Percentiles rank a stretch among this genome's conserved stretches.
Conservation (phyloP, 805 yeast genomes). For the Starmerella apis region DNA sequence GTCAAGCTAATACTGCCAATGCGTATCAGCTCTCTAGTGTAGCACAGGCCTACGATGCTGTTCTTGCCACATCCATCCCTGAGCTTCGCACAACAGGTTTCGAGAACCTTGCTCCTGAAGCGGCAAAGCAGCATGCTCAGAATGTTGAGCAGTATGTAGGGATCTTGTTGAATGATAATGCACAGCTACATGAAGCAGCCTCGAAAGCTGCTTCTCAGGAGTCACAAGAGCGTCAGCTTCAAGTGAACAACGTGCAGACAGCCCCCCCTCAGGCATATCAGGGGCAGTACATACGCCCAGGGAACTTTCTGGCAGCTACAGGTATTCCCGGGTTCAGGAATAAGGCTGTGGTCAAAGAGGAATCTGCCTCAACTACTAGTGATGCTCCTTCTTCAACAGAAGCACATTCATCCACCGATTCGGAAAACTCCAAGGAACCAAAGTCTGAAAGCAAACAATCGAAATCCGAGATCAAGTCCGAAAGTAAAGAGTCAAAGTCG, state of each 20-base stretch:
- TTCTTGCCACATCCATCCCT: constrained; percentile 14
- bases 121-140: constrained; percentile 18
- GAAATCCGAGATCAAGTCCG: constrained; percentile 16
- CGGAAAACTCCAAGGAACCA: not conserved
- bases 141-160: constrained; percentile 19
- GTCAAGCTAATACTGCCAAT: constrained; percentile 11
- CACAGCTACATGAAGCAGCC: constrained; percentile 11
- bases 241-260: not conserved
- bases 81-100: constrained; percentile 19
- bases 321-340: constrained; percentile 8
- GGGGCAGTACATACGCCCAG: not conserved
- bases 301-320: constrained; percentile 3
- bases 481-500: constrained; percentile 14
- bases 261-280: constrained; percentile 1
- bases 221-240: not conserved
- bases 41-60: constrained; percentile 14
- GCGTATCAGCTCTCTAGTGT: constrained; percentile 9
- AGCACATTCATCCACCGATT: not conserved
- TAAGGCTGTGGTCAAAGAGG: constrained; percentile 14
- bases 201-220: constrained; percentile 7
- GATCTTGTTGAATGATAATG: constrained; percentile 14
- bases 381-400: not conserved
- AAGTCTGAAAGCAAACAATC: constrained; percentile 8
- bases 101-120: constrained; percentile 20
- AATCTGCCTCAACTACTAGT: not conserved